A percentile compares a stretch with the other conserved stretches of the same genome.
Conservation (phyloP, 768 basidiomycete species). For the Mycena amicta region DNA sequence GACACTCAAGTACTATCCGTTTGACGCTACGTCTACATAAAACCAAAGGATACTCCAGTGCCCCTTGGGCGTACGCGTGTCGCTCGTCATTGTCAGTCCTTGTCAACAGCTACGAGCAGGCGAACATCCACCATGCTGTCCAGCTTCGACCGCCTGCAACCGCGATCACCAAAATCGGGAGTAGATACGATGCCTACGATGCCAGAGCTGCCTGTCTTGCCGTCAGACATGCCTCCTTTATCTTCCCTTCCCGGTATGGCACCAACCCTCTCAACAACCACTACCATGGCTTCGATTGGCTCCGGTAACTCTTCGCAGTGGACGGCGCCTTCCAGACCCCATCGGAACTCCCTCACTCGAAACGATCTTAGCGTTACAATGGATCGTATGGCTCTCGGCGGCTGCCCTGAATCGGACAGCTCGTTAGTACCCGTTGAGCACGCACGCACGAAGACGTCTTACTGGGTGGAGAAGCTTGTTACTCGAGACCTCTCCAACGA, state of each 20-base stretch:
- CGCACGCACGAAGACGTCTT: constrained; percentile 68
- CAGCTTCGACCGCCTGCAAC: constrained; percentile 39
- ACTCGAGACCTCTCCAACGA: constrained; percentile 46
- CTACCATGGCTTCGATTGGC: constrained; percentile 53
- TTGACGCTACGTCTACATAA: constrained; percentile 75
- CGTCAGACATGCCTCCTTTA: constrained; percentile 46
- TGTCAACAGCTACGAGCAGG: constrained; percentile 37
- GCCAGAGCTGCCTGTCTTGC: constrained; percentile 43
- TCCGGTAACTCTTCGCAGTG: constrained; percentile 36
- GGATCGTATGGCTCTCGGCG: constrained; percentile 71
- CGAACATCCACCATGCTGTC: constrained; percentile 41
- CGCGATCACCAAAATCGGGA: constrained; percentile 38
- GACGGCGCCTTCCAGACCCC: constrained; percentile 32
- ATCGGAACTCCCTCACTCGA: constrained; percentile 50
- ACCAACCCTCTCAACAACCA: constrained; percentile 52
- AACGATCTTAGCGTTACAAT: constrained; percentile 62
- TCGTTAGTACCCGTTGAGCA: constrained; percentile 50
- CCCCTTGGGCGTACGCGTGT: constrained; percentile 34
- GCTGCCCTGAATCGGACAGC: constrained; percentile 46
- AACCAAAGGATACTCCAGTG: constrained; percentile 56
- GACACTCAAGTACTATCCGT: constrained; percentile 57
- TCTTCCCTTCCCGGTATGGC: constrained; percentile 56
- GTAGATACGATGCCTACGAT: constrained; percentile 38
- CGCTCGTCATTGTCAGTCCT: constrained; percentile 45
- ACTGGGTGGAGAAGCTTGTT: constrained; percentile 70